Percentiles rank a stretch among this genome's conserved stretches.
Evolutionary conservation across 306 rosid genomes (phyloP).

Genomic region (Cucurbita pepo): DNA sequence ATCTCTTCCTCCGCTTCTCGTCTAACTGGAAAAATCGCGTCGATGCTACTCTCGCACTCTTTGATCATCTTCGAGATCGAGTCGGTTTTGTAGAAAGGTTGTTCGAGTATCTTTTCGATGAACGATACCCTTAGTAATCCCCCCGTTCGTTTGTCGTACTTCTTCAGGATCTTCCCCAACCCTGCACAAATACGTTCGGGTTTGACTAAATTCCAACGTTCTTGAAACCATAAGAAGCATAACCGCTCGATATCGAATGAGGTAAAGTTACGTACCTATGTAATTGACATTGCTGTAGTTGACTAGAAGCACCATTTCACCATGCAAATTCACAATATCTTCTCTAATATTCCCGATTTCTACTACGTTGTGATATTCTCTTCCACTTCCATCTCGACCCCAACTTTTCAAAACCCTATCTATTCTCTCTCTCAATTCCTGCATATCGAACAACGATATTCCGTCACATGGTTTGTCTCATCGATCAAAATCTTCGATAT

Average conservation of each 20-base stretch:
- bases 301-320: constrained; percentile 77
- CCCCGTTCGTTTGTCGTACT: constrained; percentile 80
- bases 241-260: background rate
- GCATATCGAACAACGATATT: background rate
- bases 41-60: constrained; percentile 65
- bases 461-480: too few relatives aligned
- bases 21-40: constrained; percentile 40
- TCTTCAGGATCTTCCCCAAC: constrained; percentile 75
- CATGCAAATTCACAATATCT: constrained; percentile 80
- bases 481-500: too few relatives aligned
- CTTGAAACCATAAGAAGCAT: too few relatives aligned
- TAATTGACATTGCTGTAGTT: constrained; percentile 82
- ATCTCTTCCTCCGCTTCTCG: constrained; percentile 6
- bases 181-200: constrained; percentile 17
- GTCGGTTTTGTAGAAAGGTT: constrained; percentile 75
- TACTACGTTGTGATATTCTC: constrained; percentile 31
- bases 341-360: constrained; percentile 59
- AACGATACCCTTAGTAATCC: constrained; percentile 52
- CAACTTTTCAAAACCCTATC: constrained; percentile 31
- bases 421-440: constrained; percentile 63
- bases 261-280: constrained; percentile 30
- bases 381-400: constrained; percentile 42
- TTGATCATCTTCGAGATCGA: constrained; percentile 61
- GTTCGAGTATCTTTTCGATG: constrained; percentile 59
- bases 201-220: too few relatives aligned